Base-by-base conservation (phyloP, 345 rosid species). In the Eutrema yunnanense region DNA sequence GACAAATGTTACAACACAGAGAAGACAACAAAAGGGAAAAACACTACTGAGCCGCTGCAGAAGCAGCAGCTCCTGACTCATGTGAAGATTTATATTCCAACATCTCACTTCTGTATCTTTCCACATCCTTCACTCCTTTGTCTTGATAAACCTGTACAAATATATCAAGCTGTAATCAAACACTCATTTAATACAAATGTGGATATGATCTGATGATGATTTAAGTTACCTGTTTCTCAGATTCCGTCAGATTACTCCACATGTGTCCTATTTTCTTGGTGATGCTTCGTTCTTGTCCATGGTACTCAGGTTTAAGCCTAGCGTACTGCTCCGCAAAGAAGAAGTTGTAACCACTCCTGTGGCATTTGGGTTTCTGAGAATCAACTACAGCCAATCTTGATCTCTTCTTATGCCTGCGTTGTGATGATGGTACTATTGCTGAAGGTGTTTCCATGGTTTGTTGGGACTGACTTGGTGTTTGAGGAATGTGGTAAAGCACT, bases 271-370 rank as follows among this genome's bases (percentile, higher is more conserved):
- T 86, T 81, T 79, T 86, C 88, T 83, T 86, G 78, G 83, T 78
- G 73, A 87, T 88, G 75, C 51, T 72, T 81, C 77, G 80, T 73
- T 86, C 90, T 63, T 87, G 82, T 52, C 89, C 90, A 8, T 81
- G 40, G 75, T 84, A 76, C 41, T 80, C 81, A 65, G 89, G 85
- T 81, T 83, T 89, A 59, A 88, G 83, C 77, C 59, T 79, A 1
- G 88, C 81, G 73, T 90, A 81, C 62, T 84, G 85, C 79, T 90
- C 90, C 0, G 82, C 76, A 64, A 88, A 86, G 79, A 90, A 92
- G 82, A 88, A 82, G 80, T 90, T 88, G 77, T 92, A 88, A 22
- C 92, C 91, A 46, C 92, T 92, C 73, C 88, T 74, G 70, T 92
- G 84, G 36, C 90, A 85, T 81, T 88, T 88, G 40, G 98, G 88